phyloP scores from a whole-genome alignment of 495 filamentous ascomycete genomes.

The Pseudotulostoma volvatum region DNA sequence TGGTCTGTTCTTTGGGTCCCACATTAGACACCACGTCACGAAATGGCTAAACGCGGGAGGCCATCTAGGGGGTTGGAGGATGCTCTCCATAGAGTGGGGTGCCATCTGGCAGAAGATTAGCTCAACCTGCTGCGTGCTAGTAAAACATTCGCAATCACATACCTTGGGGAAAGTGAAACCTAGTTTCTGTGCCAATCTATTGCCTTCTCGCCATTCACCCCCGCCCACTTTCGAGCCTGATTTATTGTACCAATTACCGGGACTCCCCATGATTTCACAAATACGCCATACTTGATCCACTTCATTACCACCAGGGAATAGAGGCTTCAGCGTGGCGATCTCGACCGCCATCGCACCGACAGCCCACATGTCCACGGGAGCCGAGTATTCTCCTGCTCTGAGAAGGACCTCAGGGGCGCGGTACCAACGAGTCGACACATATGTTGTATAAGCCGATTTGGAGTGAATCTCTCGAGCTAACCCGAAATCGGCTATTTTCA shows the following conservation, averaged over 20 bases:
- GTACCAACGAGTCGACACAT: slow-evolving; percentile 98
- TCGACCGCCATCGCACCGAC: slow-evolving; percentile 99
- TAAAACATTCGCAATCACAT: too few species aligned
- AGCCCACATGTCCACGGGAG: slow-evolving; percentile 96
- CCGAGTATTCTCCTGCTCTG: slow-evolving; percentile 90
- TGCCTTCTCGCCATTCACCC: slow-evolving; percentile 95
- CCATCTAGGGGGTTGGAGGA: slow-evolving; percentile 83
- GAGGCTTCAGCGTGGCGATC: slow-evolving; percentile 88
- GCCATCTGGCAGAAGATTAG: slow-evolving; percentile 55
- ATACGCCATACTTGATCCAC: slow-evolving; percentile 99
- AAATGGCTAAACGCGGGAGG: slow-evolving; percentile 74
- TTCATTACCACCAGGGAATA: slow-evolving; percentile 96
- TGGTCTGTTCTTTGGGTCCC: slow-evolving; percentile 87
- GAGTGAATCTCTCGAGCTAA: slow-evolving; percentile 96
- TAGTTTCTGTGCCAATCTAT: slow-evolving; percentile 79
- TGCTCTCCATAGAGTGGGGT: slow-evolving; percentile 89
- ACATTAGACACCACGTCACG: slow-evolving; percentile 98
- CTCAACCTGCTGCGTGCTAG: background rate
- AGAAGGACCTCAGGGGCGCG: slow-evolving; percentile 91
- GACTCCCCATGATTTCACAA: slow-evolving; percentile 99
- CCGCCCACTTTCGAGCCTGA: slow-evolving; percentile 74
- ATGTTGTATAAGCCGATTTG: slow-evolving; percentile 91
- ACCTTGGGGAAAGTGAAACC: slow-evolving; percentile 96
- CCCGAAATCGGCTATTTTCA: slow-evolving; percentile 98
- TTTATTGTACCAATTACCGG: slow-evolving; percentile 94